Evolutionary conservation across 208 protist genomes (phyloP).

Genomic region (Leishmania turanica): DNA sequence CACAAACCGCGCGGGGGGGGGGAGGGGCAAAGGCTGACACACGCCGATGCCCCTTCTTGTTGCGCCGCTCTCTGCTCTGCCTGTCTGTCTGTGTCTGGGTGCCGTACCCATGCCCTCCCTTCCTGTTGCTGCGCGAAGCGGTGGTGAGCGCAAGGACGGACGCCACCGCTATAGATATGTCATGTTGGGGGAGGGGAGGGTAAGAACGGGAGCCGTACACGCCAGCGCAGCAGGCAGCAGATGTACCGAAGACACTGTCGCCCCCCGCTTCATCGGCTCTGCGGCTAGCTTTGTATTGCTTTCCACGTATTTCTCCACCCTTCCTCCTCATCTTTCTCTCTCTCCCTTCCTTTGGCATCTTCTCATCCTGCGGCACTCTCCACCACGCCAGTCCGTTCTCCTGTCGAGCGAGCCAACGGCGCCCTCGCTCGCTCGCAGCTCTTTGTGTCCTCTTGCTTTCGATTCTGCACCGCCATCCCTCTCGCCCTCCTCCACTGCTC

Average conservation of each 20-base stretch:
- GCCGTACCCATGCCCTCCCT: background rate
- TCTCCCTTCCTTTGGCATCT: background rate
- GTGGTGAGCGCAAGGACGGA: background rate
- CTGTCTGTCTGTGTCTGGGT: background rate
- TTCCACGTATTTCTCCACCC: background rate
- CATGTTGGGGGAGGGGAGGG: background rate
- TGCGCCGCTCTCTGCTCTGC: background rate
- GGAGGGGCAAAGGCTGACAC: no score
- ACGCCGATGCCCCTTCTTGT: background rate
- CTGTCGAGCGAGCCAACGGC: no score
- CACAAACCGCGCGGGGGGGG: background rate
- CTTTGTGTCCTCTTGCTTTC: no score
- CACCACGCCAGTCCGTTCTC: no score
- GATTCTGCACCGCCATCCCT: no score
- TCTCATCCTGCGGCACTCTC: background rate
- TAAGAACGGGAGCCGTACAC: background rate
- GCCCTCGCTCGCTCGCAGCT: no score
- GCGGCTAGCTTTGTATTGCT: background rate
- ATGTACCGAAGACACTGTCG: background rate
- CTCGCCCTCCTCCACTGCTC: no score
- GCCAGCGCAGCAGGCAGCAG: background rate
- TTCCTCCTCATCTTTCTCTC: background rate
- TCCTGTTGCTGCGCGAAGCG: background rate
- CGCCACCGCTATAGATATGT: background rate
- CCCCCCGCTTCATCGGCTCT: background rate